Evolutionary conservation across 805 yeast genomes (phyloP).

Genomic region (Suhomyces prunicola): DNA sequence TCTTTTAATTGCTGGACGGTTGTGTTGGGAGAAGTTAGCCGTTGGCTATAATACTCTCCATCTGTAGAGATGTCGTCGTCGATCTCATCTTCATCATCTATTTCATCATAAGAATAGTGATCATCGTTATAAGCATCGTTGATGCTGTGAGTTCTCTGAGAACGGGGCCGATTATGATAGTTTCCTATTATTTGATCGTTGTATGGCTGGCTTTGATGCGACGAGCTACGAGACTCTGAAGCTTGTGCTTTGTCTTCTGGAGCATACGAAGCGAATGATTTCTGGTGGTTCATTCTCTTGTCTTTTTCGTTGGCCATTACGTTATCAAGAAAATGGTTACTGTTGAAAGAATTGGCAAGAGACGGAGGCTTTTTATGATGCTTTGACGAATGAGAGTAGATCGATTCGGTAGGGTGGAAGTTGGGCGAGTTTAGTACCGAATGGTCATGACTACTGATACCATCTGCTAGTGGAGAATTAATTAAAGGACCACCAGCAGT

Average conservation of each 20-base stretch:
- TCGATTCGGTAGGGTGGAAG: conserved; percentile 17
- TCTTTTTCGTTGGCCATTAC: conserved; percentile 9
- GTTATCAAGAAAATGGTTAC: conserved; percentile 24
- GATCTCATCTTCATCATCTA: conserved; percentile 19
- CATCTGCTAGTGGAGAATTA: conserved; percentile 1
- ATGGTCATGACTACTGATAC: neutral
- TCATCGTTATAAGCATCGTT: conserved; percentile 26
- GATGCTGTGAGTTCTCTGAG: conserved; percentile 14
- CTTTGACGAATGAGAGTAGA: conserved; percentile 22
- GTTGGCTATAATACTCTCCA: conserved; percentile 19
- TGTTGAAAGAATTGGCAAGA: conserved; percentile 18
- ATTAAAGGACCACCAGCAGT: neutral
- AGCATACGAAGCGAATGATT: conserved; percentile 12
- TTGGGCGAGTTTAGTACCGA: neutral
- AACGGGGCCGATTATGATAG: conserved; percentile 2
- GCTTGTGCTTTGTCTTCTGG: conserved; percentile 8
- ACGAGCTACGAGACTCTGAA: neutral
- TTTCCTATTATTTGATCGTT: neutral
- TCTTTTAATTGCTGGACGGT: conserved; percentile 1
- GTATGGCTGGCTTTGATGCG: neutral
- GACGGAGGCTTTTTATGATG: conserved; percentile 19
- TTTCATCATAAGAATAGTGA: conserved; percentile 23
- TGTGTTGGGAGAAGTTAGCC: neutral
- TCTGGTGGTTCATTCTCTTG: conserved; percentile 9
- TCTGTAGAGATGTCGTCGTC: conserved; percentile 31